These are phyloP conservation scores for Sorghum bicolor DNA, from an alignment of 176 grass and related monocot species.

Conservation along the genomic window Sorghum_bicolor_NCBIv3 NC_012879.2:18151001-18151500, in stretches of 20 bases:
- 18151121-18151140: neutral
- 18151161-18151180: neutral
- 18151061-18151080: conserved; percentile 78
- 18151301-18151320: conserved; percentile 10
- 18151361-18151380: conserved; percentile 26
- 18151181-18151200: neutral
- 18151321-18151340: neutral
- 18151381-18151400: conserved; percentile 99
- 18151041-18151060: conserved; percentile 93
- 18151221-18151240: neutral
- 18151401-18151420: conserved; percentile 89
- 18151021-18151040: conserved; percentile 90
- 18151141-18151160: neutral
- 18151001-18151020: conserved; percentile 84
- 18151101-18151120: conserved; percentile 30
- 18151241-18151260: neutral
- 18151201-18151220: neutral
- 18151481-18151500: conserved; percentile 5
- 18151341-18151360: neutral
- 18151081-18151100: conserved; percentile 96
- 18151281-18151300: conserved; percentile 13
- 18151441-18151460: conserved; percentile 74
- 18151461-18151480: conserved; percentile 16
- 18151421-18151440: conserved; percentile 90
- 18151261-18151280: neutral